Evolutionary conservation across 2,329 filamentous ascomycete species (phyloP), one percentile per base, ranked within the genome.

Genomic region (Cladosporium halotolerans): DNA sequence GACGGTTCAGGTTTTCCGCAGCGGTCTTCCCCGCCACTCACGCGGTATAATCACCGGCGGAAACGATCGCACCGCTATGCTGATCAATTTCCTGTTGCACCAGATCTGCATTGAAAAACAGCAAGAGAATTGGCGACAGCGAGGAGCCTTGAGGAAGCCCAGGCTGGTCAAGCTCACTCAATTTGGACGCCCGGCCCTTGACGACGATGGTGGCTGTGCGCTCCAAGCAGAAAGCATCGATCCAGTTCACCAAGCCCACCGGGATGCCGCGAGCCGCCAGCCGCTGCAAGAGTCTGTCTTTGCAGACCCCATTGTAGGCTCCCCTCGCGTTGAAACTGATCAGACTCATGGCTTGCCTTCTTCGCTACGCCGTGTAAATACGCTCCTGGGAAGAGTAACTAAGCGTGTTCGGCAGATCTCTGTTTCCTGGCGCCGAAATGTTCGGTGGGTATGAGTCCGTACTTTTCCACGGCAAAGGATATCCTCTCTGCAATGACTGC

Each of bases 101-200:
- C 16, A 66, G 59, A 52, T 66, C 47, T 3, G 58, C 60, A 23
- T 66, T 68, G 54, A 66, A 68, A 59, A 66, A 66, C 38, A 68
- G 55, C 57, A 63, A 68, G 9, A 36, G 33, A n/a, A 36, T 36
- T n/a, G 33, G 33, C 9, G 33, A 36, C 33, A 36, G 9, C 9
- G 33, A 8, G n/a, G 33, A 36, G 33, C 33, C 33, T 36, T 36
- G 33, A 11, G 33, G 33, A 9, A 36, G 33, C n/a, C 33, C 33
- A 9, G 33, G 9, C n/a, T 36, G 33, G 3, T 36, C 33, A 9
- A 36, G 33, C n/a, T 36, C 33, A 8, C 33, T 4, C 3, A 36
- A 3, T 3, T 36, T 8, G 33, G 33, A 36, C n/a, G 33, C 3
- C 33, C n/a, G 33, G 33, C 33, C 33, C 3, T 36, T 36, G 9